These are phyloP conservation scores for Globisporangium orthogonon DNA, from an alignment of 352 stramenopile species.

Conservation along the genomic window DNA sequence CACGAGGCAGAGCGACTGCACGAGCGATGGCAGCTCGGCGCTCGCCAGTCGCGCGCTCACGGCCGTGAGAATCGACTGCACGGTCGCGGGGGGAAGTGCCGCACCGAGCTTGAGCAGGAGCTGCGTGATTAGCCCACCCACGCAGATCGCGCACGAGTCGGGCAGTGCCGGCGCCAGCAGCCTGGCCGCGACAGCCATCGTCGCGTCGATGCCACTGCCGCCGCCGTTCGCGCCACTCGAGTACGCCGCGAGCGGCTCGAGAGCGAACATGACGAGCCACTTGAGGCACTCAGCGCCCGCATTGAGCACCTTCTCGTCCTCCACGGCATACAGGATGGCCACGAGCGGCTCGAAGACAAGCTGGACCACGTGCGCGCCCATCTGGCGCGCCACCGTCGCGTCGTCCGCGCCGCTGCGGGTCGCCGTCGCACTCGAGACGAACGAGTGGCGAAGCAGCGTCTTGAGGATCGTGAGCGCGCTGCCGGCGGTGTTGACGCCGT, in stretches of 20 bases:
- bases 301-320: slow-evolving; percentile 78
- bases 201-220: slow-evolving; percentile 64
- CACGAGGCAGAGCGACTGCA: slow-evolving; percentile 79
- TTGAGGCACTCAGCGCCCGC: slow-evolving; percentile 75
- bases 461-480: slow-evolving; percentile 71
- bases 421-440: slow-evolving; percentile 28
- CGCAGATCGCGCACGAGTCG: slow-evolving; percentile 62
- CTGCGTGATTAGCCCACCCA: slow-evolving; percentile 77
- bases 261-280: slow-evolving; percentile 76
- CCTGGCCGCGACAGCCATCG: slow-evolving; percentile 62
- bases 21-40: slow-evolving; percentile 62
- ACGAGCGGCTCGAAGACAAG: slow-evolving; percentile 71
- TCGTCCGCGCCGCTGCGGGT: slow-evolving; percentile 19
- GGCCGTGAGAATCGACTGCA: slow-evolving; percentile 72
- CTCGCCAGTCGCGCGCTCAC: slow-evolving; percentile 58
- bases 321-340: slow-evolving; percentile 40
- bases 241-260: slow-evolving; percentile 54
- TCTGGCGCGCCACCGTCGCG: slow-evolving; percentile 31
- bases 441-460: slow-evolving; percentile 66
- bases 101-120: slow-evolving; percentile 65
- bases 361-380: slow-evolving; percentile 61
- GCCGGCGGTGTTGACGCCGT: slow-evolving; percentile 47
- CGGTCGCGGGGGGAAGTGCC: slow-evolving; percentile 46
- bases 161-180: slow-evolving; percentile 57
- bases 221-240: slow-evolving; percentile 21